These are phyloP conservation scores for Bolboschoenoplectus hybrid DNA, from an alignment of 202 grass and related monocot genomes.

Conservation along the genomic window DNA sequence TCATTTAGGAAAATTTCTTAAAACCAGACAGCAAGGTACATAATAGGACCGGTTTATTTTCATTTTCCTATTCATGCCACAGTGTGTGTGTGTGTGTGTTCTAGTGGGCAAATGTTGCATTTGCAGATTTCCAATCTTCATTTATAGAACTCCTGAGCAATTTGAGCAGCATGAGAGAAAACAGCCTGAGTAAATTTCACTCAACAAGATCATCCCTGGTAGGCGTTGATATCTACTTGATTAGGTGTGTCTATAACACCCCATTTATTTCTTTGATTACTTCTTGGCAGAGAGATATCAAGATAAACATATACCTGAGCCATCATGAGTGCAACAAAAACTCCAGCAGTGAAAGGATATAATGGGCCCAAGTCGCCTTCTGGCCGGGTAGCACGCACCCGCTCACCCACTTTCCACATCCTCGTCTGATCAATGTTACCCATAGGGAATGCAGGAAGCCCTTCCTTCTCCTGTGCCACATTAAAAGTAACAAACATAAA, in stretches of 20 bases:
- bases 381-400: slow-evolving; percentile 67
- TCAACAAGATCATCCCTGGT: background rate
- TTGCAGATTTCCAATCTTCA: background rate
- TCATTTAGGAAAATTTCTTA: background rate
- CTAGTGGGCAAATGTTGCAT: background rate
- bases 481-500: background rate
- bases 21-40: background rate
- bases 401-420: slow-evolving; percentile 87
- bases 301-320: slow-evolving; percentile 59
- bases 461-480: slow-evolving; percentile 74
- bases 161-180: background rate
- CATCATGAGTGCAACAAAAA: slow-evolving; percentile 88
- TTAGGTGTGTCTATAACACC: background rate
- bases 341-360: slow-evolving; percentile 82
- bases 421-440: slow-evolving; percentile 72
- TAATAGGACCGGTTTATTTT: background rate
- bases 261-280: background rate
- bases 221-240: background rate
- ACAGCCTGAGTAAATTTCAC: too few relatives aligned
- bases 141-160: background rate
- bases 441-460: slow-evolving; percentile 83
- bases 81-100: background rate
- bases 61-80: background rate
- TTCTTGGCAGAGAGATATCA: background rate
- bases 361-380: slow-evolving; percentile 63